Evolutionary conservation across 2,329 filamentous ascomycete genomes (phyloP).

Genomic region (Claviceps arundinis): DNA sequence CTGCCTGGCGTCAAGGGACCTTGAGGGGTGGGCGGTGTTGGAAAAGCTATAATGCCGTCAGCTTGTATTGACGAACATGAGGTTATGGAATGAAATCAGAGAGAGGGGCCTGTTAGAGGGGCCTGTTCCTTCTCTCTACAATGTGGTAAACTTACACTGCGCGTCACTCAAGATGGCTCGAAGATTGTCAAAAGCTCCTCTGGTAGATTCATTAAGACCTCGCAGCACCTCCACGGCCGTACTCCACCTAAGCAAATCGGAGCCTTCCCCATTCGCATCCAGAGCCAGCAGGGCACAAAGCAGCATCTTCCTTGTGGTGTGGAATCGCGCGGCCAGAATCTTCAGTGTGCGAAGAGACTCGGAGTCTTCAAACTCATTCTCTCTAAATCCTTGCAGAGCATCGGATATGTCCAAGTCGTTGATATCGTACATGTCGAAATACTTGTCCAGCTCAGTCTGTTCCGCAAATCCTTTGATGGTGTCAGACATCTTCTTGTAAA

Average conservation of each 20-base stretch:
- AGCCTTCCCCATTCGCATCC: conserved; percentile 64
- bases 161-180: conserved; percentile 62
- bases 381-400: conserved; percentile 50
- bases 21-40: conserved; percentile 42
- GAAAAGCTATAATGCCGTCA: conserved; percentile 30
- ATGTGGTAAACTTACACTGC: conserved; percentile 46
- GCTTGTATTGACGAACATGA: not conserved
- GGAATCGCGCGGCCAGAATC: conserved; percentile 66
- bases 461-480: conserved; percentile 62
- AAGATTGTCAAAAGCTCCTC: conserved; percentile 49
- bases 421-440: conserved; percentile 80
- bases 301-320: conserved; percentile 70
- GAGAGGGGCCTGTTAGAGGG: not conserved
- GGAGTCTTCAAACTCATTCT: conserved; percentile 59
- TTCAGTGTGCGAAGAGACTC: conserved; percentile 73
- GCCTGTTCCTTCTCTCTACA: not conserved
- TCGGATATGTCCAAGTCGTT: conserved; percentile 60
- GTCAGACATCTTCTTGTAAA: conserved; percentile 57
- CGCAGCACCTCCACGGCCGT: conserved; percentile 64
- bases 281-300: conserved; percentile 82
- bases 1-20: conserved; percentile 55
- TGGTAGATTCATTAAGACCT: conserved; percentile 47
- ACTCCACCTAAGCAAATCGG: conserved; percentile 68
- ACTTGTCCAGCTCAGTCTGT: conserved; percentile 74
- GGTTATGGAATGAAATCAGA: not conserved